Percentiles rank a stretch among this genome's conserved stretches.
phyloP scores from a whole-genome alignment of 768 basidiomycete species.

The Tubosaeta sp. region DNA sequence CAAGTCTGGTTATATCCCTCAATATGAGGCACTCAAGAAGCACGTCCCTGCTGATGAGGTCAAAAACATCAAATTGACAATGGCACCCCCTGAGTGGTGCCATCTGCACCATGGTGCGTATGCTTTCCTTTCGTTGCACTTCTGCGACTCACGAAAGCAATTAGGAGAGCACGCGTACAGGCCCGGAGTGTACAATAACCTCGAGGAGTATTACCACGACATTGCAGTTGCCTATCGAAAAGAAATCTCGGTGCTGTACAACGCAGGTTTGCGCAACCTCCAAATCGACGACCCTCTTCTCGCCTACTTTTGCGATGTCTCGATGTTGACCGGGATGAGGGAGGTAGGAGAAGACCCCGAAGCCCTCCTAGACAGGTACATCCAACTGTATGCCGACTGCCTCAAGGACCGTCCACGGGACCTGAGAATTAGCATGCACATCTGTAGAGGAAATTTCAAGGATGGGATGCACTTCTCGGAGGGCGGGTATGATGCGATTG shows the following conservation, averaged over 20 bases:
- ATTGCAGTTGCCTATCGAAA: constrained; percentile 17
- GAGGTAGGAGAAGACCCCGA: constrained; percentile 57
- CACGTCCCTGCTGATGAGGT: constrained; percentile 61
- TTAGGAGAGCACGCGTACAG: constrained; percentile 22
- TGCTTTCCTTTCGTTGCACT: background rate
- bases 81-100: constrained; percentile 71
- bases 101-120: constrained; percentile 60
- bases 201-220: constrained; percentile 46
- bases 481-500: constrained; percentile 44
- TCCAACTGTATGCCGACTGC: constrained; percentile 37
- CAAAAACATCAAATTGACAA: constrained; percentile 65
- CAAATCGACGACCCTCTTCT: constrained; percentile 48
- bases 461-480: constrained; percentile 39
- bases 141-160: background rate
- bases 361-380: constrained; percentile 59
- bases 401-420: constrained; percentile 36
- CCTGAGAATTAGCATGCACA: constrained; percentile 40
- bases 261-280: constrained; percentile 30
- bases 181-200: constrained; percentile 16
- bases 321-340: constrained; percentile 53
- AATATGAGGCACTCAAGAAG: constrained; percentile 58
- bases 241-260: background rate
- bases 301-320: constrained; percentile 64
- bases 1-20: constrained; percentile 57
- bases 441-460: constrained; percentile 38